Evolutionary conservation across 805 yeast genomes (phyloP), one percentile per base, ranked within the genome.

Genomic region (Candida sithepensis): DNA sequence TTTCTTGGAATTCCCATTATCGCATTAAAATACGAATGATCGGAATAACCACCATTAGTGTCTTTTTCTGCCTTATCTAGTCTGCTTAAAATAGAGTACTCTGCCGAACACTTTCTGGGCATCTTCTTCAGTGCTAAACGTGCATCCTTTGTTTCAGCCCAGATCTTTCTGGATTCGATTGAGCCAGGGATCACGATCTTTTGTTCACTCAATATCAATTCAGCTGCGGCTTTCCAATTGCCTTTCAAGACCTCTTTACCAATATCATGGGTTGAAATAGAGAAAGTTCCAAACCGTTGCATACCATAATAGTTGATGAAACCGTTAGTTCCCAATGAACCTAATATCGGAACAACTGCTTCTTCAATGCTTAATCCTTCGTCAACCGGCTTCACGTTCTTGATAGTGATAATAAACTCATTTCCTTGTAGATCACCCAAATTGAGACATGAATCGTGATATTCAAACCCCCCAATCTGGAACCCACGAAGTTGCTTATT

Each of bases 211-310:
- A 94, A 71, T 47, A 94, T 77, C 49, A 91, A 69, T 46, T 88
- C 86, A 5, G 76, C 92, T 1, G 95, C 97, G 13, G 72, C 75
- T 56, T 85, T 77, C 90, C 96, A 94, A 47, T 90, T 82, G 32
- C 79, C 80, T 42, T 79, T 73, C 43, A 94, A 69, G 23, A 92
- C 72, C 51, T 75, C 75, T 51, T 79, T 79, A 42, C 99, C 99
- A 45, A 91, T 74, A 26, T 75, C 78, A 66, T 94, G 97, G 0
- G 99, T 91, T 2, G 98, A 88, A 24, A 90, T 75, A 12, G 97
- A 87, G 61, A 89, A 92, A 0, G 99, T 91, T 24, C 99, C 99
- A 65, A 94, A 94, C 61, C 99, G 74, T 71, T 94, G 99, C 91
- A 94, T 85, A n/a, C 99, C 99, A 64, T 78, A 94, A 63, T 94